A percentile compares a stretch with the other conserved stretches of the same genome.
These are phyloP conservation scores for Penicillium chermesinum DNA, from an alignment of 495 filamentous ascomycete species.

Conservation along the genomic window DNA sequence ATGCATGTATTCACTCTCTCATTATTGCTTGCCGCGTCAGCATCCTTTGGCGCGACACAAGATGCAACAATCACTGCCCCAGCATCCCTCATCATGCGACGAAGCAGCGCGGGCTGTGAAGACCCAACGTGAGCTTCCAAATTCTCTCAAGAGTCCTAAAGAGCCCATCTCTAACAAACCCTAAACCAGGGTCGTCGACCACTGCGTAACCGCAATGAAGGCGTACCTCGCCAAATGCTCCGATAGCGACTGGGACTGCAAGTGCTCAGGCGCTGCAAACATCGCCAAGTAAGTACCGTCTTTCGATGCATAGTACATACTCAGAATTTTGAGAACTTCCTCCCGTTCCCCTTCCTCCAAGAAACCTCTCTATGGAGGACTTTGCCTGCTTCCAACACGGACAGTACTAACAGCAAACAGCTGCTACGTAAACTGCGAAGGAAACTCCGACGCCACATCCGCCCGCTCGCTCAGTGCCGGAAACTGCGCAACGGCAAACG, in stretches of 20 bases:
- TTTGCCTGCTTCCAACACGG: no score
- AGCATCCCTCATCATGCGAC: neutral
- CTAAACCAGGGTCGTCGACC: constrained; percentile 15
- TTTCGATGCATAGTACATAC: no score
- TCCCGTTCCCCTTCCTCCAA: no score
- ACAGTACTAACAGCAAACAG: no score
- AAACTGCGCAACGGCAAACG: neutral
- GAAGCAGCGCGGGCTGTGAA: neutral
- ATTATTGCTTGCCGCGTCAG: neutral
- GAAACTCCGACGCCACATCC: neutral
- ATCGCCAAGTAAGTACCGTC: constrained; percentile 22
- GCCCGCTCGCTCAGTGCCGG: neutral
- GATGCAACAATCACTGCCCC: neutral
- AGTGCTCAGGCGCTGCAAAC: constrained; percentile 20
- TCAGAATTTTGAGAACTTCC: no score
- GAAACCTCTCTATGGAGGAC: neutral
- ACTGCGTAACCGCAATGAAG: constrained; percentile 17
- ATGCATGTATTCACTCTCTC: neutral
- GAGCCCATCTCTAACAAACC: neutral
- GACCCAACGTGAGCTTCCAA: neutral
- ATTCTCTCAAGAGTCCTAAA: neutral
- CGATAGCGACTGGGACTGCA: constrained; percentile 21
- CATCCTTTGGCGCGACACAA: neutral
- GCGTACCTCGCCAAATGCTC: constrained; percentile 10
- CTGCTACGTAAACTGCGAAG: neutral